These are phyloP conservation scores for Cucurbita ficifolia DNA, from an alignment of 306 rosid genomes.

Conservation along the genomic window DNA sequence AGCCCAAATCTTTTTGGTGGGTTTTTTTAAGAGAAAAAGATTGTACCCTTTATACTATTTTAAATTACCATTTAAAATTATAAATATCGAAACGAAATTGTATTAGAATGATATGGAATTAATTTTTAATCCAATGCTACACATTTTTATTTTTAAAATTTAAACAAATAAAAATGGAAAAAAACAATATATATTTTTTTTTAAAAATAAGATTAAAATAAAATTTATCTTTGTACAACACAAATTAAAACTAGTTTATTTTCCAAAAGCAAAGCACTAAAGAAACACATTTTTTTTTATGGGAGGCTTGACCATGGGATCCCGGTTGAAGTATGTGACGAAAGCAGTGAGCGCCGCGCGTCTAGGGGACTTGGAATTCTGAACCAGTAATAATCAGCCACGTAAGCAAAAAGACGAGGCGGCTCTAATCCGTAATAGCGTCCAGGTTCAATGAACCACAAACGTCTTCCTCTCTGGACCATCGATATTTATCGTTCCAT, in stretches of 20 bases:
- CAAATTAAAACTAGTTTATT: neutral
- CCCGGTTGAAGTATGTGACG: slow-evolving; percentile 14
- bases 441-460: slow-evolving; percentile 51
- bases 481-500: neutral
- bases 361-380: neutral
- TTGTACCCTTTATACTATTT: no score
- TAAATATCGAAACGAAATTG: no score
- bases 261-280: neutral
- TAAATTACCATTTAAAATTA: no score
- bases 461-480: slow-evolving; percentile 6
- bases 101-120: no score
- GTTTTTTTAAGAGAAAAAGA: no score
- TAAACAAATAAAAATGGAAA: no score
- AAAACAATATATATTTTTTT: no score
- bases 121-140: no score
- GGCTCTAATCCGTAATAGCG: slow-evolving; percentile 2
- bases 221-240: neutral
- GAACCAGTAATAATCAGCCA: slow-evolving; percentile 8
- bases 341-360: slow-evolving; percentile 23
- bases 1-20: no score
- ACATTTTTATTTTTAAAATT: no score
- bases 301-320: neutral
- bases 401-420: neutral
- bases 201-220: no score
- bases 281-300: neutral